Base-by-base conservation (phyloP, 352 stramenopile genomes). In the Phytophthora ohioensis region DNA sequence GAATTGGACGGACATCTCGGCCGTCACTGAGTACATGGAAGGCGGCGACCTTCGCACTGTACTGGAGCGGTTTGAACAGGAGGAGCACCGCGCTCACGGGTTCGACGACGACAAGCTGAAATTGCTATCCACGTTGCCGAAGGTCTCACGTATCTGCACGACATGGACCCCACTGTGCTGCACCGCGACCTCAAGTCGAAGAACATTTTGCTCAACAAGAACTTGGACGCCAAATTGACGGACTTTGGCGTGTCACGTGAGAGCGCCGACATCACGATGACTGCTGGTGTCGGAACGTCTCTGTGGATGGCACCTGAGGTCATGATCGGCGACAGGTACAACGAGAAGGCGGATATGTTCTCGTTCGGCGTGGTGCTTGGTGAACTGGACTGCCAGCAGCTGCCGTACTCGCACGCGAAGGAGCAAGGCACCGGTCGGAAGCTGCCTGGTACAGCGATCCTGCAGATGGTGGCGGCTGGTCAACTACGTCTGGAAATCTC, bases 171-270 rank as follows among this genome's bases (percentile, higher is more conserved):
- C 1, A 75, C 62, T 2, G 75, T 82, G 34, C 34, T 82, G 13
- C 69, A 82, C 48, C 64, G 75, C 42, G 75, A 80, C 39, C 60
- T 82, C 36, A 80, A 80, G 64, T 83, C 76, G 1, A 81, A 81
- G 63, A 83, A 81, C 47, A 77, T 81, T 17, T 17, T 84, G 41
- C 36, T 84, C 34, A 78, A 70, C 45, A 73, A 66, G 45, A 35
- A 67, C n/a, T 39, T 72, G 54, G 58, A 82, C 36, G 69, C 73
- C 32, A 80, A 78, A 38, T 42, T 80, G 59, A 80, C 73, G 43
- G 79, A 87, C 68, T 87, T 87, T 68, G 79, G 79, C 27, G 74
- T 79, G 12, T 83, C 73, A 30, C 73, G 79, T 5, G 78, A 82
- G 55, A 80, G 63, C 27, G 55, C 67, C 10, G 69, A 78, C 46